These are phyloP conservation scores for Lophiotrema nucula DNA, from an alignment of 495 filamentous ascomycete species.

Conservation along the genomic window DNA sequence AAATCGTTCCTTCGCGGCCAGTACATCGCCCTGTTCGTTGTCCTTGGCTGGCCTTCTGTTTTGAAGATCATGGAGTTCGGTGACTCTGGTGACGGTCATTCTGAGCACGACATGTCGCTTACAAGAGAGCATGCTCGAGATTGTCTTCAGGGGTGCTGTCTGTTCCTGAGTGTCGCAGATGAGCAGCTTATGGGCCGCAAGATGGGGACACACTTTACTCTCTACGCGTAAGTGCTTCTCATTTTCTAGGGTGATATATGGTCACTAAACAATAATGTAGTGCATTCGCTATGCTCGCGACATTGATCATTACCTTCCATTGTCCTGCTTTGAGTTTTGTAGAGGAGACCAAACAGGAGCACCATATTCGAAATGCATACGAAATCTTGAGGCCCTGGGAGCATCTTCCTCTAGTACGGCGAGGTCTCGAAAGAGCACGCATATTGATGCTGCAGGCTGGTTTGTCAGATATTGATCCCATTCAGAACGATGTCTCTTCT, in stretches of 20 bases:
- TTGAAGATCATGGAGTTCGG: constrained; percentile 24
- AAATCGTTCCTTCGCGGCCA: constrained; percentile 26
- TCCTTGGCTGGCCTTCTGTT: constrained; percentile 29
- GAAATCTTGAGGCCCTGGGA: constrained; percentile 15
- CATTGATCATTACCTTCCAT: constrained; percentile 22
- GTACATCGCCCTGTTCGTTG: constrained; percentile 25
- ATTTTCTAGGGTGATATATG: not conserved
- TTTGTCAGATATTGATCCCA: not conserved
- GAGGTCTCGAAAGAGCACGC: constrained; percentile 17
- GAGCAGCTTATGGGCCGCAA: constrained; percentile 28
- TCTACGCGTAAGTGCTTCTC: constrained; percentile 16
- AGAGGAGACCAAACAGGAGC: constrained; percentile 15
- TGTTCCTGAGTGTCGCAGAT: constrained; percentile 18
- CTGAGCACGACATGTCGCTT: constrained; percentile 2
- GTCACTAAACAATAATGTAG: not conserved
- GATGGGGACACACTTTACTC: constrained; percentile 22
- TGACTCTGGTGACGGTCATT: not conserved
- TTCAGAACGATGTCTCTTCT: too few relatives aligned
- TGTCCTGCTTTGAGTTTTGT: constrained; percentile 15
- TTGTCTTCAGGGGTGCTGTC: constrained; percentile 18
- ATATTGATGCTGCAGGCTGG: constrained; percentile 16
- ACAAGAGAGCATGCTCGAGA: constrained; percentile 16
- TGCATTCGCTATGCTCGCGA: constrained; percentile 20
- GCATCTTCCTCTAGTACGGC: constrained; percentile 17
- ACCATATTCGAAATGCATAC: constrained; percentile 24